Base-by-base conservation (phyloP, 306 rosid genomes). In the Gleditsia sinensis region DNA sequence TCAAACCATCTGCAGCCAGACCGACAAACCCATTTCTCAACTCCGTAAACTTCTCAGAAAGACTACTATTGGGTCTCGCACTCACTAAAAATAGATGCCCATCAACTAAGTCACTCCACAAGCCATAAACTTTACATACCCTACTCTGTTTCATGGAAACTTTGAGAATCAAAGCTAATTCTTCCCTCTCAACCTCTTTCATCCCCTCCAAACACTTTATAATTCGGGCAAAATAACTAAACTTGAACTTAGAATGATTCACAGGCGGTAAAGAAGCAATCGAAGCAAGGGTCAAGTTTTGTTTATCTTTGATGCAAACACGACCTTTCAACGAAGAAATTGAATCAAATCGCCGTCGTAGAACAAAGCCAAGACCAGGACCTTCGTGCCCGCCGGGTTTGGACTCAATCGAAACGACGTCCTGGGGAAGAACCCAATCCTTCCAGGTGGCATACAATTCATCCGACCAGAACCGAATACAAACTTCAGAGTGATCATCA, bases 81-180 rank as follows among this genome's bases (percentile, higher is more conserved):
- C 88, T 83, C n/a, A 84, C 96, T 55, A 94, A 9, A 80, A 81
- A 82, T 60, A 94, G 58, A 74, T 69, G 53, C 70, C 93, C 93
- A 71, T 79, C 87, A 46, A 62, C 86, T 85, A 77, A 75, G 73
- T 91, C 86, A 21, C 92, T 81, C 97, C 98, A 94, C 79, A 91
- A 33, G 30, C 97, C 97, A 85, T 81, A 91, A 82, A 76, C 90
- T 63, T 75, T 59, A 76, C 86, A 79, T 4, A 83, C 6, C 83
- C 80, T 83, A 45, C 82, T 76, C 85, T 72, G 82, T 43, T 80
- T 78, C 75, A 69, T 23, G 23, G 89, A 84, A 71, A 78, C 91
- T 86, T 85, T 82, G 34, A 94, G 63, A 74, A 91, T 33, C 87
- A 84, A 78, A 45, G 75, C 79, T 75, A 94, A 50, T 40, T 82